Evolutionary conservation across 257 asterid species (phyloP), one percentile per base, ranked within the genome.

Genomic region (Nemophila menziesii): DNA sequence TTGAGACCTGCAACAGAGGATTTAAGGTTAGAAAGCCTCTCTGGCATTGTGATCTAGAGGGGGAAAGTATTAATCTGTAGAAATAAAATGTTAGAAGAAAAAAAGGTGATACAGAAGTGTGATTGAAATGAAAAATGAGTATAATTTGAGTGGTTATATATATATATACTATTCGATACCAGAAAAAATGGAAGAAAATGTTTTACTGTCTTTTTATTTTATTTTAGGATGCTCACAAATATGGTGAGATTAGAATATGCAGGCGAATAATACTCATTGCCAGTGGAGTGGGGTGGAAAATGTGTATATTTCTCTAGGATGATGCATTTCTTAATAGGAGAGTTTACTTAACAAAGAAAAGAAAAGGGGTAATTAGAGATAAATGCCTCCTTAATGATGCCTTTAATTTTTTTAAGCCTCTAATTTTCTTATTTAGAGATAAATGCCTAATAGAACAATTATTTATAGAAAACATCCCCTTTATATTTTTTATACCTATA

Each of bases 21-120:
- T 61, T 78, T 70, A 46, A 87, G 90, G 52, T 68, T 66, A 27
- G 68, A 19, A 49, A 87, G 65, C 68, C 75, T 80, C 60, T 80
- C 75, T 11, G 82, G 70, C 74, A 73, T 73, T 56, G 70, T 62
- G 72, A 76, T 77, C 71, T 46, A 43, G 46, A 8, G 24, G 20
- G 46, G 20, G 46, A 17, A 20, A 13, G 27, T 24, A 34, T 29
- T 23, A 41, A 22, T 33, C 12, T 14, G 22, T n/a, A 20, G 19
- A 38, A 18, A 37, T 16, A 37, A 37, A 37, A 6, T 37, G 17
- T 13, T 12, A 15, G 18, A 6, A 15, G 18, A 16, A 39, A 5
- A 19, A 22, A 39, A 39, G 44, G 16, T 2, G 42, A 10, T 18
- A 11, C 3, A 7, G 1, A 18, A 41, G 24, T 7, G 36, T 29